A percentile compares a stretch with the other conserved stretches of the same genome.
These are phyloP conservation scores for Xylariaceae sp. DNA, from an alignment of 2,329 filamentous ascomycete genomes.

Conservation along the genomic window DNA sequence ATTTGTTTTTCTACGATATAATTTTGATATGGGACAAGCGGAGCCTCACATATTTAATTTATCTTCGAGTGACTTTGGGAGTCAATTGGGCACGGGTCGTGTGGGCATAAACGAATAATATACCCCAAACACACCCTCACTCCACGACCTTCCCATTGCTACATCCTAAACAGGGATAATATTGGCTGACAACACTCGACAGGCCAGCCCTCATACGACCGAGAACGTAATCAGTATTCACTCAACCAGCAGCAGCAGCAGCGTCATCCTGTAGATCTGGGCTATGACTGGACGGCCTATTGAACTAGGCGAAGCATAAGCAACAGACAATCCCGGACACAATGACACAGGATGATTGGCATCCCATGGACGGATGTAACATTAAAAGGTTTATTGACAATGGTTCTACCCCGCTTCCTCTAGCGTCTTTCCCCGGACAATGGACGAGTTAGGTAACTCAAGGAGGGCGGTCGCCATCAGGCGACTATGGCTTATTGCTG, in stretches of 20 bases:
- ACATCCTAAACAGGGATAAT: background rate
- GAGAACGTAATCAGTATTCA: background rate
- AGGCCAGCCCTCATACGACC: background rate
- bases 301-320: constrained; percentile 24
- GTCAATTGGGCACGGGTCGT: constrained; percentile 8
- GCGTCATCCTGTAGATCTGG: constrained; percentile 9
- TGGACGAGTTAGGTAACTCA: constrained; percentile 1
- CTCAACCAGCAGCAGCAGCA: background rate
- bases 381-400: constrained; percentile 22
- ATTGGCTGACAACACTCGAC: background rate
- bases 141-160: background rate
- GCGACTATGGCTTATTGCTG: background rate
- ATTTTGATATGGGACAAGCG: background rate
- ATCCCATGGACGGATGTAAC: constrained; percentile 25
- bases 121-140: background rate
- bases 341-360: constrained; percentile 33
- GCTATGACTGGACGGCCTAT: constrained; percentile 14
- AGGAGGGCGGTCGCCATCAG: constrained; percentile 1
- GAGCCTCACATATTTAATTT: constrained; percentile 14
- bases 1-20: background rate
- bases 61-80: constrained; percentile 20
- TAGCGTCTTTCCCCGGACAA: constrained; percentile 25
- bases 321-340: constrained; percentile 22
- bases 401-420: constrained; percentile 38
- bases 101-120: constrained; percentile 8